phyloP scores from a whole-genome alignment of 2,329 filamentous ascomycete species.

The Chaetomium globosum region DNA sequence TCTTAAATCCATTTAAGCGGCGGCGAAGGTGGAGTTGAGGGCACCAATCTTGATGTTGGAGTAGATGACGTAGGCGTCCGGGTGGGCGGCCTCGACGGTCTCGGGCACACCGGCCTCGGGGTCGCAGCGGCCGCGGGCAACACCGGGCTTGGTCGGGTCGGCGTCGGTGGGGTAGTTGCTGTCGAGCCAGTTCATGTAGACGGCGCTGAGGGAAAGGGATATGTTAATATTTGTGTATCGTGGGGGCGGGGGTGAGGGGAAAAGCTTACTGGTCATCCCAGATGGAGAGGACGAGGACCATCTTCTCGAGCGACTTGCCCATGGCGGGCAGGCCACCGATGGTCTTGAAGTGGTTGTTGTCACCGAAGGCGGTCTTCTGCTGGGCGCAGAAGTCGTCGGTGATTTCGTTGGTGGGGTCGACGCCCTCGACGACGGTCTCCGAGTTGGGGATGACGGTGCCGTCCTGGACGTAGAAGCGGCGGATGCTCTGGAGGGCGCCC shows the following conservation, averaged over 20 bases:
- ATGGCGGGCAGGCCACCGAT: slow-evolving; percentile 59
- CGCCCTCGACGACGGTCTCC: slow-evolving; percentile 35
- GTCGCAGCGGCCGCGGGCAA: slow-evolving; percentile 52
- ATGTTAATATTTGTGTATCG: not conserved
- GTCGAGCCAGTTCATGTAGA: slow-evolving; percentile 67
- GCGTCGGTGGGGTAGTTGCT: slow-evolving; percentile 54
- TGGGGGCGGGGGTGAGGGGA: not conserved
- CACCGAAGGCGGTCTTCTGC: slow-evolving; percentile 58
- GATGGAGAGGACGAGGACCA: slow-evolving; percentile 42
- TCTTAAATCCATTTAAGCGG: slow-evolving; percentile 23
- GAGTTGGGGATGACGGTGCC: slow-evolving; percentile 55
- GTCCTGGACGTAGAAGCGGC: slow-evolving; percentile 61
- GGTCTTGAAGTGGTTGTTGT: slow-evolving; percentile 52
- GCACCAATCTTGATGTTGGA: slow-evolving; percentile 55
- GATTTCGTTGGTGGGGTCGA: slow-evolving; percentile 46
- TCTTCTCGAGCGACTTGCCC: slow-evolving; percentile 45
- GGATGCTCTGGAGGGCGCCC: slow-evolving; percentile 56
- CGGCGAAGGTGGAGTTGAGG: slow-evolving; percentile 50
- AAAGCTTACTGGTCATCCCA: slow-evolving; percentile 58
- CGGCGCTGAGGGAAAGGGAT: slow-evolving; percentile 29
- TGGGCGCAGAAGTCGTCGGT: slow-evolving; percentile 56
- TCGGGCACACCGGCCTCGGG: slow-evolving; percentile 50
- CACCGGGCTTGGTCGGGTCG: slow-evolving; percentile 45
- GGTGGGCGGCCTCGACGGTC: slow-evolving; percentile 47
- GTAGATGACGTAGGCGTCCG: slow-evolving; percentile 50